Base-by-base conservation (phyloP, 2,329 filamentous ascomycete genomes). In the Fusarium pseudocircinatum region DNA sequence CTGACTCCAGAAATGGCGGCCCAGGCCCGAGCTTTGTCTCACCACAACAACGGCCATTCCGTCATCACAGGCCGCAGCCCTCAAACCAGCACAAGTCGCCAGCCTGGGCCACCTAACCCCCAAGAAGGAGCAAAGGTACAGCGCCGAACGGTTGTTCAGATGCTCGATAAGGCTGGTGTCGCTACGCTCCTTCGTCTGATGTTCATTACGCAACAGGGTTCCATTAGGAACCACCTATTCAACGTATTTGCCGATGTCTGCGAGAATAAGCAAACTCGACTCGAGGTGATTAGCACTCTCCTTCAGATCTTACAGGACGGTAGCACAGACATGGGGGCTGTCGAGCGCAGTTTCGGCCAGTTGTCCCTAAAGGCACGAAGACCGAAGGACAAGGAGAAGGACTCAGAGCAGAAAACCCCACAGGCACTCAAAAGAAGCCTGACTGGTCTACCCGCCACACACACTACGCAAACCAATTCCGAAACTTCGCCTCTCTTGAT, bases 171-270 rank as follows among this genome's bases (percentile, higher is more conserved):
- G 83, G 89, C 95, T 52, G 96, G 97, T 32, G 92, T 99, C 74
- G 96, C 97, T 32, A 98, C 96, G n/a, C 86, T 99, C 39, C 87
- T 99, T 47, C 94, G 97, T n/a, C 88, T 99, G 15, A 98, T 99
- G 96, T 99, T 99, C 81, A 95, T 98, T 77, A 93, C 94, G 53
- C 94, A 98, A 74, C 94, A 96, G 73, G 94, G 94, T 28, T 96
- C 94, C 70, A 92, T 96, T 54, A 94, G 95, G 74, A 90, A 88
- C 70, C 93, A 94, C 67, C 87, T 99, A 60, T 96, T 96, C 80
- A 92, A 92, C 62, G 94, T 99, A 60, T 91, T 99, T 58, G 91
- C 94, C 70, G 94, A 97, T 75, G 92, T 98, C 32, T 98, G 95
- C 79, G 93, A 97, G 82, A 99, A 99, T 80, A 92, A 94, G n/a